Evolutionary conservation across 306 rosid species (phyloP).

Genomic region (Quercus ilex): DNA sequence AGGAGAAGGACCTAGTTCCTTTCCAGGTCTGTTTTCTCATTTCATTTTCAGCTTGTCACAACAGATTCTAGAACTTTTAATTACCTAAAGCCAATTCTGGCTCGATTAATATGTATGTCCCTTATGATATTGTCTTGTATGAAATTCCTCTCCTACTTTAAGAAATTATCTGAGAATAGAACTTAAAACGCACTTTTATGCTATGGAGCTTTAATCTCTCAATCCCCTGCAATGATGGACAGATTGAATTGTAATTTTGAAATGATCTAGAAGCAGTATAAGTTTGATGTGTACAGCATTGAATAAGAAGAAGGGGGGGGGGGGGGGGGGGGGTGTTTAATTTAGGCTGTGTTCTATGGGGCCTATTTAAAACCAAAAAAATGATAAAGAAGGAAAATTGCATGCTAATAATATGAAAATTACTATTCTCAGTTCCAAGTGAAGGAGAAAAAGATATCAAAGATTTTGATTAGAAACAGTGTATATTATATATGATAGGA

Average conservation of each 20-base stretch:
- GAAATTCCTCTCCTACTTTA: too few relatives aligned
- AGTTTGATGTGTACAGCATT: background rate
- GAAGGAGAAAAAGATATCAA: too few relatives aligned
- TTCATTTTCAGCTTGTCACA: constrained; percentile 6
- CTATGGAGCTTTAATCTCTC: background rate
- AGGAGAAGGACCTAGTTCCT: constrained; percentile 48
- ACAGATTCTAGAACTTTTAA: background rate
- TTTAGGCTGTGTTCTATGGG: too few relatives aligned
- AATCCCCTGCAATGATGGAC: background rate
- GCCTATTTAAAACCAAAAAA: too few relatives aligned
- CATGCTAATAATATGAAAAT: too few relatives aligned
- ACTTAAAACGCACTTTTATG: background rate
- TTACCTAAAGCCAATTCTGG: background rate
- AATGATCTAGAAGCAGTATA: background rate
- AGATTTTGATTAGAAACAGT: background rate
- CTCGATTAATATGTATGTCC: background rate
- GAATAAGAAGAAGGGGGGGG: too few relatives aligned
- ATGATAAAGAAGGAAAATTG: too few relatives aligned
- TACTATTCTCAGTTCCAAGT: too few relatives aligned
- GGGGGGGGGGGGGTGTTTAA: too few relatives aligned
- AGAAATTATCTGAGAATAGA: too few relatives aligned
- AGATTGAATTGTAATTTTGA: background rate
- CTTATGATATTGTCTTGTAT: background rate
- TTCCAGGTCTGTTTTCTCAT: constrained; percentile 45
- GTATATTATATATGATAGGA: background rate